Evolutionary conservation across 2,329 filamentous ascomycete species (phyloP).

Genomic region (Knufia petricola): DNA sequence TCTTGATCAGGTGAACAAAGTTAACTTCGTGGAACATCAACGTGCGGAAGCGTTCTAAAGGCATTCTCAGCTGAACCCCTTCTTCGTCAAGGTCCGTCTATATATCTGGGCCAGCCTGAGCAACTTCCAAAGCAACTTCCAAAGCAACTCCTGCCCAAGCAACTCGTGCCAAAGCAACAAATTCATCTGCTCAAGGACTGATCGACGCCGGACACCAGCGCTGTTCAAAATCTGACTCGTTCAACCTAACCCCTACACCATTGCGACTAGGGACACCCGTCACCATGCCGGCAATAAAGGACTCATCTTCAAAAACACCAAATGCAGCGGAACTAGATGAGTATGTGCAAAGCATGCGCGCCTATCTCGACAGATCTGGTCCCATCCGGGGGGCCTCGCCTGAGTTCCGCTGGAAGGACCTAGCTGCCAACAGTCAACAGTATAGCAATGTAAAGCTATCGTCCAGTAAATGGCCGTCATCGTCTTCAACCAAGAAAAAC

Average conservation of each 20-base stretch:
- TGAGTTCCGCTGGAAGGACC: constrained; percentile 22
- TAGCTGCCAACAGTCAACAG: constrained; percentile 15
- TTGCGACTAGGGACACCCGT: neutral
- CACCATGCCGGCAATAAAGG: neutral
- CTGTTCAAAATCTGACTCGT: neutral
- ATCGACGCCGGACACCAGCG: constrained; percentile 6
- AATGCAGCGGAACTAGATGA: constrained; percentile 18
- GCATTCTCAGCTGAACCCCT: neutral
- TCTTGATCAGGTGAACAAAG: constrained; percentile 8
- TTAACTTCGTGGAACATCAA: constrained; percentile 6
- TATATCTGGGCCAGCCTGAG: neutral
- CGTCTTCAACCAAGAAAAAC: constrained; percentile 33
- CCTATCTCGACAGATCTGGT: constrained; percentile 15
- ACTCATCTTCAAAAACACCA: constrained; percentile 4
- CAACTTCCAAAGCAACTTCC: constrained; percentile 1
- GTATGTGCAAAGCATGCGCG: constrained; percentile 21
- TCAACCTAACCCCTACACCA: neutral
- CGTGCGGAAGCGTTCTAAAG: neutral
- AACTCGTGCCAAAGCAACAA: constrained; percentile 4
- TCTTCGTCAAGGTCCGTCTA: neutral
- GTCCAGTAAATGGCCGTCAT: constrained; percentile 4
- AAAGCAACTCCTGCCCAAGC: constrained; percentile 4
- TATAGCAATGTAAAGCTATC: constrained; percentile 11
- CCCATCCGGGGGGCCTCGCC: constrained; percentile 16
- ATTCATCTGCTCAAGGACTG: neutral